phyloP scores from a whole-genome alignment of 208 protist genomes.

The Tritrichomonas foetus region DNA sequence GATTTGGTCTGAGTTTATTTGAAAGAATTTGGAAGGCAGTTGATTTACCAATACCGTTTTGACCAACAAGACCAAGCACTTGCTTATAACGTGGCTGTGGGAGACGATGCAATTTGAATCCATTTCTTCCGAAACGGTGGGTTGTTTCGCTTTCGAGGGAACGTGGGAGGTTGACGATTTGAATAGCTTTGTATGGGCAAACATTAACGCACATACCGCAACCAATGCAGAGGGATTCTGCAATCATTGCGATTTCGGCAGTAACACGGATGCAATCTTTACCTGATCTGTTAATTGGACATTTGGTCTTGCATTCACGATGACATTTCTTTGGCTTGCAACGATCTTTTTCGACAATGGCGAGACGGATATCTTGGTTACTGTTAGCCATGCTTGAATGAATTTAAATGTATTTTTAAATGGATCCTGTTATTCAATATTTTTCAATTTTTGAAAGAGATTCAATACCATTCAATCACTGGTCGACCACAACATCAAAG shows the following conservation, averaged over 20 bases:
- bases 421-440: too few relatives aligned
- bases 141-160: conserved; percentile 90
- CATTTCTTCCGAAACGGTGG: conserved; percentile 97
- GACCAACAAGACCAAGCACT: conserved; percentile 98
- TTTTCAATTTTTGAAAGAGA: too few relatives aligned
- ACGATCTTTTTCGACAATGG: conserved; percentile 91
- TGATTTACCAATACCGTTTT: conserved; percentile 99
- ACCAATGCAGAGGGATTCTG: conserved; percentile 98
- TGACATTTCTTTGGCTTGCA: conserved; percentile 99
- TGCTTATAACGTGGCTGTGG: conserved; percentile 93
- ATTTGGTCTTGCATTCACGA: conserved; percentile 95
- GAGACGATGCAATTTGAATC: conserved; percentile 98
- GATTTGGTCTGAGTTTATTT: conserved; percentile 96
- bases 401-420: too few relatives aligned
- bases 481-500: too few relatives aligned
- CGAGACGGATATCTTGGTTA: conserved; percentile 81
- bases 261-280: conserved; percentile 93
- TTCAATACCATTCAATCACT: too few relatives aligned
- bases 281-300: conserved; percentile 88
- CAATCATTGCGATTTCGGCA: conserved; percentile 79
- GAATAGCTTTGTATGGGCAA: conserved; percentile 99
- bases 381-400: too few relatives aligned
- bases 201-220: conserved; percentile 97
- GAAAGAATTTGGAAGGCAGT: conserved; percentile 97
- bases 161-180: conserved; percentile 99